Evolutionary conservation across 306 rosid genomes (phyloP), one percentile per base, ranked within the genome.

Genomic region (Vigna angularis): DNA sequence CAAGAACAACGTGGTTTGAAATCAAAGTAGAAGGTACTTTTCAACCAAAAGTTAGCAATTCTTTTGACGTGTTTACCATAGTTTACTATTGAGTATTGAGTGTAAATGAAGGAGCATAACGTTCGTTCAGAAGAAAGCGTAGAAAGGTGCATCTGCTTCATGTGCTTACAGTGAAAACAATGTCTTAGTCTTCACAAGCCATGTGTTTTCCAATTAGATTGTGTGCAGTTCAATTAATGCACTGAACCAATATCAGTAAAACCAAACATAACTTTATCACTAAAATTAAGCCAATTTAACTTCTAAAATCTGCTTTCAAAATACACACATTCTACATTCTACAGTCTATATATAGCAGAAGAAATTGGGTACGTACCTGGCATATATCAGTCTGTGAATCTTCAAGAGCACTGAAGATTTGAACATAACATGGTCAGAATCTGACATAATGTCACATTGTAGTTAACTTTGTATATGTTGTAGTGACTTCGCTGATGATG

Each of bases 131-230:
- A 70, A 79, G 76, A 80, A 75, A 34, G 32, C 82, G 67, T 75
- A 44, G 63, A 47, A 7, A 70, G 66, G 53, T 70, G 36, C 52
- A 76, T 77, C 53, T 83, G 52, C 57, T 52, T 82, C 86, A 85
- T 79, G 84, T 85, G 85, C 86, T 65, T 66, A 30, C 69, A 5
- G 66, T 28, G 32, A 68, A 84, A 55, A 71, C 22, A 66, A 78
- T 62, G 77, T 16, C 79, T 70, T 59, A 30, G 47, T 75, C 63
- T 80, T 69, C 80, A 66, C 63, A 34, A 61, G 58, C 85, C 89
- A 86, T 83, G 87, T 86, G 87, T 72, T 80, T 76, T 67, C 77
- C 84, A 79, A 70, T 80, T 76, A 66, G 73, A 44, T 81, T 79
- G 74, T 79, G 82, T 80, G 70, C 5, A 76, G 20, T 74, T 62